Evolutionary conservation across 108 stramenopile species (phyloP).

Genomic region (Chaetoceros tenuissimus): DNA sequence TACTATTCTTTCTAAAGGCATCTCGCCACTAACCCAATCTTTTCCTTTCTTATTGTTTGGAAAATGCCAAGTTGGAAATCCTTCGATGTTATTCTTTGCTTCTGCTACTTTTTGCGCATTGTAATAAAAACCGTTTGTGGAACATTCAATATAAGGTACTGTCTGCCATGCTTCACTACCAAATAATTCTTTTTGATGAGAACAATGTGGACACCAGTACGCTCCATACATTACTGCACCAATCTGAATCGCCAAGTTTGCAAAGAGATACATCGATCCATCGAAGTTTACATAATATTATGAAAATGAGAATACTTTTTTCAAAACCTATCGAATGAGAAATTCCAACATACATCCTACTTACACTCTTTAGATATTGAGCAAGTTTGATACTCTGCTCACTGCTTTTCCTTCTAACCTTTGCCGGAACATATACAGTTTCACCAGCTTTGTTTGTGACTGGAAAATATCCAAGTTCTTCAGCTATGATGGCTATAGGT

Average conservation of each 20-base stretch:
- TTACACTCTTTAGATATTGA: conserved; percentile 17
- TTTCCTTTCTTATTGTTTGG: background rate
- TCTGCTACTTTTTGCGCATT: conserved; percentile 11
- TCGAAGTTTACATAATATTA: too few species aligned
- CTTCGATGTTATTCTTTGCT: conserved; percentile 12
- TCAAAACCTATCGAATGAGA: too few species aligned
- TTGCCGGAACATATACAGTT: conserved; percentile 61
- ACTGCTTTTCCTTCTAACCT: conserved; percentile 43
- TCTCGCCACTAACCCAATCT: conserved; percentile 4
- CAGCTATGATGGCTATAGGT: conserved; percentile 77
- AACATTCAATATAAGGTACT: conserved; percentile 64
- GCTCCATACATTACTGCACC: conserved; percentile 64
- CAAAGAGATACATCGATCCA: too few species aligned
- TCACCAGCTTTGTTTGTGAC: conserved; percentile 43
- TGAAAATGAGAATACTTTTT: too few species aligned
- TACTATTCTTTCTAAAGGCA: conserved; percentile 2
- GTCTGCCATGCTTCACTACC: conserved; percentile 64
- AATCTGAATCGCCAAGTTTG: conserved; percentile 18
- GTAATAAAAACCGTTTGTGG: conserved; percentile 51
- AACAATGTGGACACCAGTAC: conserved; percentile 86
- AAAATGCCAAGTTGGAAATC: conserved; percentile 36
- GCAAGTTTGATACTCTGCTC: conserved; percentile 67
- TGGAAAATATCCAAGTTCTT: conserved; percentile 85
- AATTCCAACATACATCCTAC: background rate
- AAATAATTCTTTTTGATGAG: conserved; percentile 76